These are phyloP conservation scores for Mortierella sp. DNA, from an alignment of 371 early-diverging fungal species.

Conservation along the genomic window DNA sequence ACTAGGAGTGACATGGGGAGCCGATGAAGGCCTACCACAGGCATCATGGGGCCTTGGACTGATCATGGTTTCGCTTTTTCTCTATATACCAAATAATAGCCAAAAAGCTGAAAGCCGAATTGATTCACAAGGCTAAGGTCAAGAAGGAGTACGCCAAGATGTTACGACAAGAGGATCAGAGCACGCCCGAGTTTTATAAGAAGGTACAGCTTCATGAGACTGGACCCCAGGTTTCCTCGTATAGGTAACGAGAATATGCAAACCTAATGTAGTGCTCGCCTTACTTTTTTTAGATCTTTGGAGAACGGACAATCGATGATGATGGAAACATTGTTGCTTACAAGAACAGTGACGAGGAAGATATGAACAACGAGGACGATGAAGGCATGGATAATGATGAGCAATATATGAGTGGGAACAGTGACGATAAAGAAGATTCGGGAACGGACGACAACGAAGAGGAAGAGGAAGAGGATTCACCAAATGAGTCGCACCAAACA, in stretches of 20 bases:
- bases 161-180: conserved; percentile 40
- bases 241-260: too few relatives aligned
- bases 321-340: conserved; percentile 67
- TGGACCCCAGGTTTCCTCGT: too few relatives aligned
- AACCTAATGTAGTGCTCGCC: not conserved
- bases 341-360: conserved; percentile 47
- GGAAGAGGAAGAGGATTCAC: conserved; percentile 22
- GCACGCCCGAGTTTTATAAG: conserved; percentile 52
- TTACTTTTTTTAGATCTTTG: conserved; percentile 60
- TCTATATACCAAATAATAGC: too few relatives aligned
- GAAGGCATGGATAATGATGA: conserved; percentile 55
- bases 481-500: conserved; percentile 17
- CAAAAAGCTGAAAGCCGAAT: conserved; percentile 64
- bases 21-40: not conserved
- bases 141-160: conserved; percentile 69
- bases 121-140: conserved; percentile 70
- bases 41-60: too few relatives aligned
- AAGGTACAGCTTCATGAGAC: conserved; percentile 24
- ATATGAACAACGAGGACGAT: conserved; percentile 20
- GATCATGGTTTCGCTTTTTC: not conserved
- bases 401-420: conserved; percentile 54
- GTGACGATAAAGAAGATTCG: conserved; percentile 33
- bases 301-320: conserved; percentile 68
- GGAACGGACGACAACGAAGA: conserved; percentile 24
- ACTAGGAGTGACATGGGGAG: not conserved